A percentile compares a stretch with the other conserved stretches of the same genome.
Evolutionary conservation across 148 eudicot species (phyloP).

Genomic region (Fagopyrum tataricum): DNA sequence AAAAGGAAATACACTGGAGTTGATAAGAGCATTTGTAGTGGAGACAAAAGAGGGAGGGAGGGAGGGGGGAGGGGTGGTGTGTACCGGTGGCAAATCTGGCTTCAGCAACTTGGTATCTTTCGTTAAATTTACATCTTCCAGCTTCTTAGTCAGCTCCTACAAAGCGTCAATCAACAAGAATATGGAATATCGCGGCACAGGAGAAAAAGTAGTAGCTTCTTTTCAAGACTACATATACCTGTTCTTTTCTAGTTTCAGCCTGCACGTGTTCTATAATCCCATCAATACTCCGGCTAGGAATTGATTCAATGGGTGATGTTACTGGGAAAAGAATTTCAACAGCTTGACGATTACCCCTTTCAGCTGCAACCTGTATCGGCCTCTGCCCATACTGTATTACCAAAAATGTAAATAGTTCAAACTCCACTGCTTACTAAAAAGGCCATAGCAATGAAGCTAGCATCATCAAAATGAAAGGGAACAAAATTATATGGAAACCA

Average conservation of each 20-base stretch:
- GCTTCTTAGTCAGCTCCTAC: constrained; percentile 35
- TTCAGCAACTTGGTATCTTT: constrained; percentile 31
- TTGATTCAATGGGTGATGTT: constrained; percentile 40
- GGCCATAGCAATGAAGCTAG: neutral
- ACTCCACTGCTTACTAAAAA: neutral
- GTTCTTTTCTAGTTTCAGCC: constrained; percentile 41
- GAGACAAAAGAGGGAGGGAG: neutral
- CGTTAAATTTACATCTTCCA: constrained; percentile 21
- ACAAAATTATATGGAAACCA: neutral
- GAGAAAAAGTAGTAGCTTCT: neutral
- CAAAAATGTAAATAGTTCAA: neutral
- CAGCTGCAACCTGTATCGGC: constrained; percentile 82
- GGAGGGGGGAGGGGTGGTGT: no score
- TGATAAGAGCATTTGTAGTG: neutral
- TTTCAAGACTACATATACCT: constrained; percentile 32
- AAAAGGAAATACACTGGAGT: no score
- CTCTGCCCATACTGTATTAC: constrained; percentile 59
- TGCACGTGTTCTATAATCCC: constrained; percentile 68
- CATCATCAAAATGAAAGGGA: neutral
- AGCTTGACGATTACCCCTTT: constrained; percentile 49
- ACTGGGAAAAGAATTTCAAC: constrained; percentile 70
- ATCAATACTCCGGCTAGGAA: constrained; percentile 70
- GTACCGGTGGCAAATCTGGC: constrained; percentile 37
- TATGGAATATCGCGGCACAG: neutral
- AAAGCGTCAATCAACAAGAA: constrained; percentile 3